These are phyloP conservation scores for Colletotrichum somersetense DNA, from an alignment of 2,329 filamentous ascomycete species.

Conservation along the genomic window DNA sequence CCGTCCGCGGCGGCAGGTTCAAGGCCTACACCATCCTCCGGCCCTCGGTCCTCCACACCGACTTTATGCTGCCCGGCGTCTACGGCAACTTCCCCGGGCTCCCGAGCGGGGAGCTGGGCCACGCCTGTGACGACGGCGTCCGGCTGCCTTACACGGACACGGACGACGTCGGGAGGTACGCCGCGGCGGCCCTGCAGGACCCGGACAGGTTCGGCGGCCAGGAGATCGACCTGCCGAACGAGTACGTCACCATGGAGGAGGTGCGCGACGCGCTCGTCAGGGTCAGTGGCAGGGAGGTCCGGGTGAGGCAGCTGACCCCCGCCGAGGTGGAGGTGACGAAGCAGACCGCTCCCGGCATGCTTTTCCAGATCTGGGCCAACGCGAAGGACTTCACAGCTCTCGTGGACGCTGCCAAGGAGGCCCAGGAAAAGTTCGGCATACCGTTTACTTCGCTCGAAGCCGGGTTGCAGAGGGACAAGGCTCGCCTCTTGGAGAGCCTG, in stretches of 20 bases:
- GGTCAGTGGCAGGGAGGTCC: conserved; percentile 50
- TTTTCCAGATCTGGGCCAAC: conserved; percentile 48
- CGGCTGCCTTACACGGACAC: conserved; percentile 48
- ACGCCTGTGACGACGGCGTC: conserved; percentile 43
- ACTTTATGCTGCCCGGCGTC: conserved; percentile 46
- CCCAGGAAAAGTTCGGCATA: conserved; percentile 48
- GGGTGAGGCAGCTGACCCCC: conserved; percentile 40
- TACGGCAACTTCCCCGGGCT: conserved; percentile 49
- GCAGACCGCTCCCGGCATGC: conserved; percentile 41
- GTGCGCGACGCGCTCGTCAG: conserved; percentile 46
- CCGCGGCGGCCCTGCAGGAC: conserved; percentile 49
- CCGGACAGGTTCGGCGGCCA: conserved; percentile 48
- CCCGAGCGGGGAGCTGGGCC: conserved; percentile 47
- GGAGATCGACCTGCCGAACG: conserved; percentile 49
- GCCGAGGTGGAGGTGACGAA: conserved; percentile 45
- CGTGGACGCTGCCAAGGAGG: conserved; percentile 34
- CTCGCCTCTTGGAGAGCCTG: conserved; percentile 38
- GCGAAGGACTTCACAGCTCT: conserved; percentile 43
- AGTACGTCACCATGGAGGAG: conserved; percentile 49
- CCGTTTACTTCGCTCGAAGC: conserved; percentile 47
- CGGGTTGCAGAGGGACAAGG: conserved; percentile 46
- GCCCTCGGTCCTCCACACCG: conserved; percentile 48
- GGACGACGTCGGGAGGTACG: conserved; percentile 51
- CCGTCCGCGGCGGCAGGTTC: conserved; percentile 48
- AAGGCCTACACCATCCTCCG: conserved; percentile 52